Evolutionary conservation across 495 filamentous ascomycete species (phyloP).

Genomic region (Aspergillus mulundensis): DNA sequence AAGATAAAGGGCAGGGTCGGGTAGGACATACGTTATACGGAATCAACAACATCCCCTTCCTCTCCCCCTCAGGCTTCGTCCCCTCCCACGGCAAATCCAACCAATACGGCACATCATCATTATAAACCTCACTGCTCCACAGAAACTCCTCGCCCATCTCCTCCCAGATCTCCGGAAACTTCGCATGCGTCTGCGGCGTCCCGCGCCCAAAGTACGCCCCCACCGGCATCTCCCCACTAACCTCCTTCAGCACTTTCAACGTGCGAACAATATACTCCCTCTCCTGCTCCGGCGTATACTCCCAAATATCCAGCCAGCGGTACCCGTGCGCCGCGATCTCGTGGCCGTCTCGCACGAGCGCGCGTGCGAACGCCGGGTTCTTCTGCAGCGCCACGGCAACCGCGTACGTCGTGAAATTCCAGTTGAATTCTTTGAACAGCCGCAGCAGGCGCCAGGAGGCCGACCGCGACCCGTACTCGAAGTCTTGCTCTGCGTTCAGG

Average conservation of each 20-base stretch:
- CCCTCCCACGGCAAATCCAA: slow-evolving; percentile 11
- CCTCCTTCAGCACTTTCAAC: slow-evolving; percentile 2
- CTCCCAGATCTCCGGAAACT: slow-evolving; percentile 8
- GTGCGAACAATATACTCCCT: slow-evolving; percentile 3
- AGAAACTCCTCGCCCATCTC: slow-evolving; percentile 9
- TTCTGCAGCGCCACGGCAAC: slow-evolving; percentile 8
- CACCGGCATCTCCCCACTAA: slow-evolving; percentile 8
- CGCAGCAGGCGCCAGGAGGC: slow-evolving; percentile 13
- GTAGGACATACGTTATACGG: slow-evolving; percentile 7
- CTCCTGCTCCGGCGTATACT: slow-evolving; percentile 3
- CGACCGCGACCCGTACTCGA: slow-evolving; percentile 3
- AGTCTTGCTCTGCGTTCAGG: slow-evolving; percentile 9
- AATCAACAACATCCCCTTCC: slow-evolving; percentile 9
- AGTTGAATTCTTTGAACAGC: slow-evolving; percentile 14
- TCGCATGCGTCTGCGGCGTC: slow-evolving; percentile 9
- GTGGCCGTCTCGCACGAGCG: background rate
- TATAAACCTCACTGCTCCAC: slow-evolving; percentile 1
- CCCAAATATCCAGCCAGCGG: background rate
- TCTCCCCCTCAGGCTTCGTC: background rate
- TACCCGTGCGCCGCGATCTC: slow-evolving; percentile 7
- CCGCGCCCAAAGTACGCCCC: slow-evolving; percentile 8
- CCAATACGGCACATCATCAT: slow-evolving; percentile 13
- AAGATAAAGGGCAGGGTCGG: no score
- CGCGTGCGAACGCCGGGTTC: slow-evolving; percentile 6
- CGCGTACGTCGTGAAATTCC: slow-evolving; percentile 13